These are phyloP conservation scores for Hanseniaspora nectarophila DNA, from an alignment of 805 yeast species.

Conservation along the genomic window DNA sequence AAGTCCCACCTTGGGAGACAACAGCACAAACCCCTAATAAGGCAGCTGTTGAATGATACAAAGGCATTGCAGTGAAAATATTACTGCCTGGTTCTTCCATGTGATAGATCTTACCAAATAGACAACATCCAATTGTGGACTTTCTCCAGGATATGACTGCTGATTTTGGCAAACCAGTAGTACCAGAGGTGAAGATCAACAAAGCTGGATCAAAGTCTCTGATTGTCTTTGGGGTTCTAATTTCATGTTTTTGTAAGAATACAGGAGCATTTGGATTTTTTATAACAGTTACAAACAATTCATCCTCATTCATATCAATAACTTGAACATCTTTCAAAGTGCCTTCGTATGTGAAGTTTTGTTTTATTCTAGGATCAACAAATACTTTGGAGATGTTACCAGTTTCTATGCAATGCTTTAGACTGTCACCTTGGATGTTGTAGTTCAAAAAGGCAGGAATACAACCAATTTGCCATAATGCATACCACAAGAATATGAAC, in stretches of 20 bases:
- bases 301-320: conserved; percentile 37
- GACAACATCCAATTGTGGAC: conserved; percentile 52
- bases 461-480: conserved; percentile 87
- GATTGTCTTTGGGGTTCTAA: conserved; percentile 45
- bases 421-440: conserved; percentile 59
- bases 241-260: conserved; percentile 43
- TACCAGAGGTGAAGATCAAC: conserved; percentile 82
- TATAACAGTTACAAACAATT: conserved; percentile 33
- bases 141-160: conserved; percentile 90
- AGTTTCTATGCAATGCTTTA: conserved; percentile 66
- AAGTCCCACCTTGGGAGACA: conserved; percentile 54
- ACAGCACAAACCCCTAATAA: conserved; percentile 71
- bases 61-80: conserved; percentile 85
- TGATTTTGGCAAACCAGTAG: conserved; percentile 89
- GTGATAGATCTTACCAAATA: conserved; percentile 60
- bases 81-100: conserved; percentile 38
- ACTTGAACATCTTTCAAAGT: conserved; percentile 25
- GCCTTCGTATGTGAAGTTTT: conserved; percentile 30
- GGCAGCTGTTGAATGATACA: conserved; percentile 90
- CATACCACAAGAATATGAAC: conserved; percentile 67
- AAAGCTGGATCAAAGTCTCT: conserved; percentile 52
- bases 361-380: conserved; percentile 60
- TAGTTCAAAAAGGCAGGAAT: conserved; percentile 76
- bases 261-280: conserved; percentile 31
- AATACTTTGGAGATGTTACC: conserved; percentile 55